Base-by-base conservation (phyloP, 2,329 filamentous ascomycete genomes). In the Nemania diffusa region DNA sequence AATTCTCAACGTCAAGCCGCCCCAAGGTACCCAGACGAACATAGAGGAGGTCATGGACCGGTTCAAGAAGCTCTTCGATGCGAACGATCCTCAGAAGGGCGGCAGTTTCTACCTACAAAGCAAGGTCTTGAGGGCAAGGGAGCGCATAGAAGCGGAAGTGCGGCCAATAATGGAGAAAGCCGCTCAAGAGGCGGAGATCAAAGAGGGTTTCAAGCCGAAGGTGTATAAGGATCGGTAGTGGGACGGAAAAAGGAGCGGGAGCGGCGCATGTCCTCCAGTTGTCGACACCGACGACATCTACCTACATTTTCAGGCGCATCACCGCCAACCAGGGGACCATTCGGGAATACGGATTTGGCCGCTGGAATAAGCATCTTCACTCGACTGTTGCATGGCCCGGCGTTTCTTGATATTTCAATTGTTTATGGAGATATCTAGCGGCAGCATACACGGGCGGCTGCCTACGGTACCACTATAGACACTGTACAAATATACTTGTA, bases 81-180 rank as follows among this genome's bases (percentile, higher is more conserved):
- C 88, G 74, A 99, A 99, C 82, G 92, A 99, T 72, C 95, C 96
- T 11, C 87, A 97, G 81, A 97, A 97, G 78, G 96, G 96, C 40
- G 96, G 96, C 60, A 97, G 94, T 76, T 99, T 99, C 82, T 99
- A 99, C 81, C 85, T 99, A 56, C 96, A 99, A 82, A 98, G 95
- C 85, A 99, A 99, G 83, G 89, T 99, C 62, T 82, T 98, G 73
- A 87, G 96, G 69, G 96, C 96, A 65, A 88, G 95, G 75, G 95
- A 99, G 82, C 86, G 96, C 71, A 91, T 99, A 82, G 95, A 98
- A 83, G 86, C 91, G 75, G 95, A 99, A 81, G 83, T 96, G 46
- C 86, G 90, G 71, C 89, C 92, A 66, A 87, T 90, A 67, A 85
- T 89, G 75, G 90, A 92, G 78, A 89, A 90, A 78, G 86, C 87